Base-by-base conservation (phyloP, 306 rosid species). In the Dalbergia cochinchinensis region DNA sequence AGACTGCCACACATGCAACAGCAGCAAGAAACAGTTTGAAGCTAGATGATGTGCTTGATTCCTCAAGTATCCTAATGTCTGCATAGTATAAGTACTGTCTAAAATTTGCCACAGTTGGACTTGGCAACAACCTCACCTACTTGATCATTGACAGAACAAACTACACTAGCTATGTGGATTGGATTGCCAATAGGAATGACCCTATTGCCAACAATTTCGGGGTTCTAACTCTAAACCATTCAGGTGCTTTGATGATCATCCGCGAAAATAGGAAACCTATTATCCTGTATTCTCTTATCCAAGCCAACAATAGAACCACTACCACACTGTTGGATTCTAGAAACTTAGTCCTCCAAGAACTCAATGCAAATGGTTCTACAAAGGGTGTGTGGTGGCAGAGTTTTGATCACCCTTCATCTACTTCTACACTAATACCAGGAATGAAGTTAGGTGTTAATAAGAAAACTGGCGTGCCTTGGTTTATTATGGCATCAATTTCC, bases 351-450 rank as follows among this genome's bases (percentile, higher is more conserved):
- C 48, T 64, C n/a, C 64, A 9, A 41, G 73, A 80, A 54, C 11
- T 62, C 16, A 15, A 63, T 12, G 33, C 65, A 31, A 64, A 64
- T 51, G 78, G 60, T 2, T 51, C 19, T 12, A 12, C 45, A 5
- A 64, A 78, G 59, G 11, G 3, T 1, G 65, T 71, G 58, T 19
- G 71, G 13, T 71, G 78, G 83, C 78, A 63, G 45, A 80, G 83
- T 53, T 70, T 79, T 71, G 83, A 79, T 11, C 63, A 71, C 5
- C 78, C 78, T 50, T 11, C 57, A 13, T 20, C 18, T 0, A 34
- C 31, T 6, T 20, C 18, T 0, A 35, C 18, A 10, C 6, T 79
- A 11, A 51, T 71, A 16, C 73, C 67, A 14, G 65, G 44, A 18
- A 51, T 65, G 80, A 65, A 51, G 9, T 26, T 76, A 34, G 72